Evolutionary conservation across 108 stramenopile species (phyloP).

Genomic region (Hondaea fermentalgiana): DNA sequence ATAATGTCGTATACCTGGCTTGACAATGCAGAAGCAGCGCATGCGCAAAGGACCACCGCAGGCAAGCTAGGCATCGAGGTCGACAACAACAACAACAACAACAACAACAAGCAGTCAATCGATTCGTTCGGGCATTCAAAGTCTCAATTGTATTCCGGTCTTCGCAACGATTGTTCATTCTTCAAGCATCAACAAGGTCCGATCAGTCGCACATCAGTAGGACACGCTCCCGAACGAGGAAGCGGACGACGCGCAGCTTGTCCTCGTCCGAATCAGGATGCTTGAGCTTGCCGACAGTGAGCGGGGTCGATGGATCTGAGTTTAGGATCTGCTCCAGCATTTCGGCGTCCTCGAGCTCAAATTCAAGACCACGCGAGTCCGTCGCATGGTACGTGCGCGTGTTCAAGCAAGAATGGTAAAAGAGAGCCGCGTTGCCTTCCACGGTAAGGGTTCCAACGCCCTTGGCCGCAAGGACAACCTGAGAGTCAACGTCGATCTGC

Average conservation of each 20-base stretch:
- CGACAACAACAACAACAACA: too few relatives aligned
- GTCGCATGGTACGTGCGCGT: conserved; percentile 70
- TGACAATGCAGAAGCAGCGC: too few relatives aligned
- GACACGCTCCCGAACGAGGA: background rate
- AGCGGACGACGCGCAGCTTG: background rate
- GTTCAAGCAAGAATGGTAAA: conserved; percentile 93
- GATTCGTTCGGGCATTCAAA: too few relatives aligned
- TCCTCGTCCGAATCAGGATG: conserved; percentile 41
- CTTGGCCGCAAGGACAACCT: conserved; percentile 68
- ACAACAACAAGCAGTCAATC: too few relatives aligned
- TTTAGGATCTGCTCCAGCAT: conserved; percentile 77
- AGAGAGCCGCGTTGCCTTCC: conserved; percentile 78
- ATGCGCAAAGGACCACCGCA: too few relatives aligned
- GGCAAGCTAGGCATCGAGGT: too few relatives aligned
- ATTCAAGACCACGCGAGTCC: conserved; percentile 82
- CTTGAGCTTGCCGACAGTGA: conserved; percentile 27
- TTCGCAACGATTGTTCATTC: too few relatives aligned
- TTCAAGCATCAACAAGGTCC: too few relatives aligned
- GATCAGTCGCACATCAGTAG: background rate
- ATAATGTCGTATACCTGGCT: too few relatives aligned
- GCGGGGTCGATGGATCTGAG: conserved; percentile 46
- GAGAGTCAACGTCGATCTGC: conserved; percentile 59
- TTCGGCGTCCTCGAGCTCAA: conserved; percentile 90
- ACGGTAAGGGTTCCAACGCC: conserved; percentile 77
- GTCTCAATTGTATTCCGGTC: too few relatives aligned